These are phyloP conservation scores for Nakaseomyces glabratus DNA, from an alignment of 1,139 yeast genomes.

Conservation along the genomic window DNA sequence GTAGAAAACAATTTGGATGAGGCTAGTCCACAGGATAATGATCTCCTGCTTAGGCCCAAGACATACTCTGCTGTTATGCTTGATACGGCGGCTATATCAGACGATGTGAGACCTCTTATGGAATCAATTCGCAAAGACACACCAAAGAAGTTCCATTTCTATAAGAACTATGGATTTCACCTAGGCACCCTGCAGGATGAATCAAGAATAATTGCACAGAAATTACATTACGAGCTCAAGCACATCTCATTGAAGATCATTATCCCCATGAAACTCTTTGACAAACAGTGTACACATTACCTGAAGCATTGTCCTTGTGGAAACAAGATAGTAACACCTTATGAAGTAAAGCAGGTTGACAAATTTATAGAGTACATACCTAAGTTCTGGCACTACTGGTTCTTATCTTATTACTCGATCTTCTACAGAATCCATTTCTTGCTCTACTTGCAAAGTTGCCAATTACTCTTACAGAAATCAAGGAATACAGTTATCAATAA, in stretches of 20 bases:
- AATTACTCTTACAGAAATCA: conserved; percentile 1
- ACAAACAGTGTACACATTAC: conserved; percentile 3
- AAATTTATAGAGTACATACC: conserved; percentile 1
- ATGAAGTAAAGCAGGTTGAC: conserved; percentile 2
- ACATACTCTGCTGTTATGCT: too few species aligned
- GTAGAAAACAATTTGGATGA: too few species aligned
- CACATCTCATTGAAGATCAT: conserved; percentile 3
- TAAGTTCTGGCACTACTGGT: conserved; percentile 4
- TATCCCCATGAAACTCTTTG: conserved; percentile 1
- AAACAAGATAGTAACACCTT: conserved; percentile 1
- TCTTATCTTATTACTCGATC: conserved; percentile 2
- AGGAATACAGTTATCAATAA: background rate
- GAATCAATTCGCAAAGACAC: background rate
- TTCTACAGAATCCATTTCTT: conserved; percentile 4
- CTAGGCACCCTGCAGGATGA: background rate
- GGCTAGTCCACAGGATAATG: too few species aligned
- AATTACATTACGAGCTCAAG: conserved; percentile 1
- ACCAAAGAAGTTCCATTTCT: conserved; percentile 3
- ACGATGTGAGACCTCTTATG: conserved; percentile 1
- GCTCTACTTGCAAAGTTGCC: conserved; percentile 2
- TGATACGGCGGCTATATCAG: background rate
- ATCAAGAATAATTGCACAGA: conserved; percentile 2
- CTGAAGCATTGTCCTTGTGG: conserved; percentile 1
- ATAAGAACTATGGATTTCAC: conserved; percentile 5
- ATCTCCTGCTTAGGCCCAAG: too few species aligned